Conservation (phyloP, 768 basidiomycete species). For the Kwoniella sp. region DNA sequence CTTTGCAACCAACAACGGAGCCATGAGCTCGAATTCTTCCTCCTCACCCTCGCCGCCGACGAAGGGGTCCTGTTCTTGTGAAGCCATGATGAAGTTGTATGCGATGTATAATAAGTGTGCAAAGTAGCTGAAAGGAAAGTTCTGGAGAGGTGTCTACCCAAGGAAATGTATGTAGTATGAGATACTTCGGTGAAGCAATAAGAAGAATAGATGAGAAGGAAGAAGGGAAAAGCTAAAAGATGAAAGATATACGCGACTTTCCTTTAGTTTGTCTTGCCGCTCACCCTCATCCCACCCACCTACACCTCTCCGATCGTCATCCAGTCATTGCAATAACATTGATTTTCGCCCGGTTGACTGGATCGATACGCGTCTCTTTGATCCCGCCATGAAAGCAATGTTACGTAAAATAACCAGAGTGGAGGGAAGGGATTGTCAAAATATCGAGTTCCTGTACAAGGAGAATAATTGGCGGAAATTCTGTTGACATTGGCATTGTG, state of each 20-base stretch:
- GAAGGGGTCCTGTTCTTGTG: conserved; percentile 45
- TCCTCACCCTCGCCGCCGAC: conserved; percentile 58
- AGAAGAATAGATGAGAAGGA: not conserved
- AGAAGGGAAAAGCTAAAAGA: not conserved
- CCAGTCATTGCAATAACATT: conserved; percentile 2
- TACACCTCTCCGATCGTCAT: not conserved
- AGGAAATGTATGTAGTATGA: not conserved
- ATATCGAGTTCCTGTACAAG: not conserved
- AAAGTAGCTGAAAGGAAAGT: not conserved
- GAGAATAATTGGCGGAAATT: conserved; percentile 2
- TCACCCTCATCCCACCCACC: too few species aligned
- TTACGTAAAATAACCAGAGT: conserved; percentile 12
- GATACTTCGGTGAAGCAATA: not conserved
- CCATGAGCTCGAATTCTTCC: conserved; percentile 65
- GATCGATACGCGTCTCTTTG: conserved; percentile 18
- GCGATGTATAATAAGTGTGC: too few species aligned
- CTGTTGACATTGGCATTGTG: conserved; percentile 10
- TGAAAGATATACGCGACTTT: conserved; percentile 18
- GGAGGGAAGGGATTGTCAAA: conserved; percentile 10
- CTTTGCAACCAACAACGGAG: conserved; percentile 82
- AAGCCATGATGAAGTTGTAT: conserved; percentile 23
- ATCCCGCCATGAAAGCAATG: not conserved
- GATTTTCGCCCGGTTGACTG: conserved; percentile 19
- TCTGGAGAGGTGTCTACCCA: not conserved
- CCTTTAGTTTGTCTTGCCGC: not conserved